Evolutionary conservation across 768 basidiomycete genomes (phyloP), one percentile per base, ranked within the genome.

Genomic region (Phlegmacium glaucopus): DNA sequence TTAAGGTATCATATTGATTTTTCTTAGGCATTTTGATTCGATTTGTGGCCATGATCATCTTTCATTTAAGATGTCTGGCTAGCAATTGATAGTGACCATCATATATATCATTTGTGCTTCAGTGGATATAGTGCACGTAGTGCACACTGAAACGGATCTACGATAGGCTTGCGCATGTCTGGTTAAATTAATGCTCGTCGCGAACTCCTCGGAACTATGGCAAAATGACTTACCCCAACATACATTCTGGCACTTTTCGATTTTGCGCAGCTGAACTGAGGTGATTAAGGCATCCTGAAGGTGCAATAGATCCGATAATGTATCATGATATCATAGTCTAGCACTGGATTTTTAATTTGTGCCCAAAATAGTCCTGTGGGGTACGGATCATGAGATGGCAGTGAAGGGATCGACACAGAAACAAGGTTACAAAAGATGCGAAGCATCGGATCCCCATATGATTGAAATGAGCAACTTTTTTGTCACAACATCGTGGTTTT

Each of bases 261-360:
- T 36, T 61, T 72, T 10, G 67, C 62, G 72, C 22, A 66, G 55
- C 0, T 55, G 56, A 15, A 83, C 60, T 6, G 85, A 83, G 4
- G 61, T 50, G 18, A 88, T 59, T 29, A 87, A 72, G 16, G 62
- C 72, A 47, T 69, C 72, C 60, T 87, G 87, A 36, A 88, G 86
- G 62, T 87, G 83, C 18, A 90, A 72, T 9, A 90, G 70, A 65
- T 90, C 86, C 3, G 84, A 87, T 39, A 86, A 72, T n/a, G n/a
- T 47, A 90, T 75, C 42, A 88, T 68, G 13, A 77, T 55, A 53
- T 87, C 83, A 60, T 74, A 87, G 44, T 70, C 74, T 5, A 44
- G 37, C 30, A 40, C 22, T 4, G 39, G 35, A 39, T 39, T 15
- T 8, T n/a, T 16, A n/a, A 29, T 17, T 11, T 11, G n/a, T 17